Evolutionary conservation across 2,329 filamentous ascomycete species (phyloP), one percentile per base, ranked within the genome.

Genomic region (Bipolaris bicolor): DNA sequence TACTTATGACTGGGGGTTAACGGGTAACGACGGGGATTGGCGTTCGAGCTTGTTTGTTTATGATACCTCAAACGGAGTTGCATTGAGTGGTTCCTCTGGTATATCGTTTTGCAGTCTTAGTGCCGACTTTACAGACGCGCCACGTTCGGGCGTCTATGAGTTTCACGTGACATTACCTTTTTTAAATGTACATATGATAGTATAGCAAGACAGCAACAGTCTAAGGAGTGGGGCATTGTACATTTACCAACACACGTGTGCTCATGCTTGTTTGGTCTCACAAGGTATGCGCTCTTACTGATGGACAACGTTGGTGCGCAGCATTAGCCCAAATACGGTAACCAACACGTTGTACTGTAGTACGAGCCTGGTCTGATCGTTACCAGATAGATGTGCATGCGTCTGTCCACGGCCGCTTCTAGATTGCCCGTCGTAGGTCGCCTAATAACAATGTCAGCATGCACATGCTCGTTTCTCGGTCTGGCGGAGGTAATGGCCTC

Each of bases 51-150:
- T 58, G 44, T 54, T 57, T 41, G 13, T 61, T 61, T 61, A 63
- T 61, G 61, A 72, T 70, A 66, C 58, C 59, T 65, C 37, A 46
- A 51, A 49, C 44, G 43, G 54, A 59, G 49, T 53, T 55, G 57
- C 43, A 55, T 49, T 40, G 51, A 29, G 52, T 52, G 49, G 16
- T 55, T 60, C 60, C 52, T 62, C 51, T 39, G 68, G 66, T 68
- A 68, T 34, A 68, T 70, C 29, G 36, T 51, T 68, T 58, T 52
- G 58, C 64, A 60, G 57, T 64, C 49, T 62, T 55, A 63, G 57
- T 55, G 55, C 55, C 60, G 65, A 57, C 29, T 55, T 60, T 48
- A n/a, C 41, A 54, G 50, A 59, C 45, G 24, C 58, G 26, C 64
- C 57, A 52, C 16, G 48, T 50, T 49, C 31, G 55, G 57, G 61